Base-by-base conservation (phyloP, 768 basidiomycete species). In the Cytidiella melzeri region DNA sequence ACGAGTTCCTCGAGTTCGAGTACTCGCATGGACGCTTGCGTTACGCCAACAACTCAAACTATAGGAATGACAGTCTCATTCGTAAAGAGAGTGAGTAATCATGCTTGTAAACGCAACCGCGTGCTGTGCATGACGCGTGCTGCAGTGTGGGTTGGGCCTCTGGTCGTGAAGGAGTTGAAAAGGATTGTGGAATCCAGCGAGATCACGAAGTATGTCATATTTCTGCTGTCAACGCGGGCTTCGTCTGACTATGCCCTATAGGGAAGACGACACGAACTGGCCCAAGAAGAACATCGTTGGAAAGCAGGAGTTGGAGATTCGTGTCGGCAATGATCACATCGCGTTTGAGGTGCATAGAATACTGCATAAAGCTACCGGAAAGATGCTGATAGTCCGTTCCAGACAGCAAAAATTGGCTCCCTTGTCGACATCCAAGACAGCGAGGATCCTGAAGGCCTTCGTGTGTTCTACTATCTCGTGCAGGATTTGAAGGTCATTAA, bases 21-120 rank as follows among this genome's bases (percentile, higher is more conserved):
- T 97, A 97, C 72, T 87, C 91, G 12, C 90, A 94, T 72, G 95
- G 95, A 34, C 85, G 95, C 56, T 77, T 98, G 48, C 81, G 96
- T 57, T 99, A 98, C 66, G 96, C 96, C 54, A 95, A 98, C 75
- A 98, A 98, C 75, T 97, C 95, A 9, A 99, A 99, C 69, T 99
- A 99, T 71, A 74, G 96, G 26, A 98, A 98, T 60, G 96, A 99
- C 71, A 88, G 86, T 66, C 72, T 99, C 43, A 98, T 99, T 64
- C 81, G 95, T 54, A 98, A 98, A 89, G 96, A 99, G 70, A 96
- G 94, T 96, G 58, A 61, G 92, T 77, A 7, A 34, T 18, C 11
- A 47, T 46, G 5, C 47, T 2, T 13, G 24, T 4, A 2, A 50
- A 2, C 21, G 9, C n/a, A 5, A 2, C 3, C 46, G 5, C 41